Evolutionary conservation across 495 filamentous ascomycete genomes (phyloP).

Genomic region (Lophiotrema nucula): DNA sequence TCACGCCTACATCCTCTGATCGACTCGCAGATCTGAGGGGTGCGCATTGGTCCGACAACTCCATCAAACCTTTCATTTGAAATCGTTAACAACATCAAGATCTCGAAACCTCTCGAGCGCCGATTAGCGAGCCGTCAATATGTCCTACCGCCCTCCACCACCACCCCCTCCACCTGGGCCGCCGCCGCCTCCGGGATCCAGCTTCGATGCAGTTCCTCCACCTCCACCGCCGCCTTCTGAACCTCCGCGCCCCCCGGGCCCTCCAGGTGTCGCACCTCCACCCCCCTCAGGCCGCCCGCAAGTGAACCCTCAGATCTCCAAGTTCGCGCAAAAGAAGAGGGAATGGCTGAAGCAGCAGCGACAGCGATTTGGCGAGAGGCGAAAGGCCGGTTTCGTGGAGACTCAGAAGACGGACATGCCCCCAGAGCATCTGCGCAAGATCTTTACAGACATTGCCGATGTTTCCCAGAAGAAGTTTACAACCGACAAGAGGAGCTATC

Average conservation of each 20-base stretch:
- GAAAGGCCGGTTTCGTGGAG: constrained; percentile 93
- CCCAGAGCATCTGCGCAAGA: constrained; percentile 96
- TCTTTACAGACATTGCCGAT: constrained; percentile 97
- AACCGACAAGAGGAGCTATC: constrained; percentile 96
- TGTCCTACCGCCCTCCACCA: constrained; percentile 1
- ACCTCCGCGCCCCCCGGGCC: constrained; percentile 72
- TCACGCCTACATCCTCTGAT: not conserved
- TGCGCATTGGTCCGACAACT: too few species aligned
- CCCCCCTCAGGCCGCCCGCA: constrained; percentile 84
- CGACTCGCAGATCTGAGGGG: not conserved
- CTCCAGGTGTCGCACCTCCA: constrained; percentile 78
- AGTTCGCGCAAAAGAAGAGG: constrained; percentile 97
- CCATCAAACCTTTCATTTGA: not conserved
- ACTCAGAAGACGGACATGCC: constrained; percentile 99
- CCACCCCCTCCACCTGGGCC: constrained; percentile 12
- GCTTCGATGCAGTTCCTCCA: constrained; percentile 30
- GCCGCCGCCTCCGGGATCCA: not conserved
- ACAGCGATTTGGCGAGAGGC: constrained; percentile 93
- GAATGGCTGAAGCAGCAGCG: constrained; percentile 94
- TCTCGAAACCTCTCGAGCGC: not conserved
- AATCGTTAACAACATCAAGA: too few species aligned
- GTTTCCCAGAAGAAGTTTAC: constrained; percentile 99
- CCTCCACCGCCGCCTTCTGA: constrained; percentile 75
- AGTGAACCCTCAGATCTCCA: constrained; percentile 47
- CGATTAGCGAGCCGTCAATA: not conserved